Percentiles rank a stretch among this genome's conserved stretches.
Conservation (phyloP, 305 asterid species). For the Fraxinus platypoda region DNA sequence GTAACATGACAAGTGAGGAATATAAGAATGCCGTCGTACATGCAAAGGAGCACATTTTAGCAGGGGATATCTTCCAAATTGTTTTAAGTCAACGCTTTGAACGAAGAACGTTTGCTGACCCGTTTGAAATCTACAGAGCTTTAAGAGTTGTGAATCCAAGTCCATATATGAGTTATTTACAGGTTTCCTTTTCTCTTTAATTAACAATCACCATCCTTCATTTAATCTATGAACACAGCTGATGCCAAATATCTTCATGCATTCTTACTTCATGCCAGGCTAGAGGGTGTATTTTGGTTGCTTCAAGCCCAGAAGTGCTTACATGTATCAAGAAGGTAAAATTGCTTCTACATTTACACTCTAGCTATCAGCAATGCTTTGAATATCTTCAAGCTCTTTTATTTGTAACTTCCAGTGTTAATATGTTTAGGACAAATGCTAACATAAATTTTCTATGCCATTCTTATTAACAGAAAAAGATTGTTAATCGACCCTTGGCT, state of each 20-base stretch:
- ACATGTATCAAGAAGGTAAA: slow-evolving; percentile 69
- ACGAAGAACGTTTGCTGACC: slow-evolving; percentile 83
- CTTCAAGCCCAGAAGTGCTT: slow-evolving; percentile 93
- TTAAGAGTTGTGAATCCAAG: slow-evolving; percentile 87
- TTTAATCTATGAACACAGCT: slow-evolving; percentile 13
- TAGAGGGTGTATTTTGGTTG: slow-evolving; percentile 79
- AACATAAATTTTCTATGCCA: slow-evolving; percentile 8
- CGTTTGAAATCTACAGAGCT: slow-evolving; percentile 90
- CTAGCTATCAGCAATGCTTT: not conserved
- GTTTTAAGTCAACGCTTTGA: slow-evolving; percentile 91
- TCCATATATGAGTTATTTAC: slow-evolving; percentile 85
- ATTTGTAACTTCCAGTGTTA: not conserved
- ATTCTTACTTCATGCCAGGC: slow-evolving; percentile 44
- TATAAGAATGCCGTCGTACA: slow-evolving; percentile 63
- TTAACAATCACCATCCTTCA: not conserved
- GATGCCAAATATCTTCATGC: slow-evolving; percentile 3
- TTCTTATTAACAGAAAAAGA: slow-evolving; percentile 50
- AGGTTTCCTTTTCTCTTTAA: slow-evolving; percentile 41
- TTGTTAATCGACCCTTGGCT: slow-evolving; percentile 79
- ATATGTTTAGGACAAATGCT: slow-evolving; percentile 7
- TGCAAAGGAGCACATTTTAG: slow-evolving; percentile 79
- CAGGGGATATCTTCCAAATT: slow-evolving; percentile 86
- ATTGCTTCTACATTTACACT: slow-evolving; percentile 1
- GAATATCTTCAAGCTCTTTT: slow-evolving; percentile 4
- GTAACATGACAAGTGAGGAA: slow-evolving; percentile 70